Evolutionary conservation across 208 protist species (phyloP), one percentile per base, ranked within the genome.

Genomic region (Crithidia thermophila): DNA sequence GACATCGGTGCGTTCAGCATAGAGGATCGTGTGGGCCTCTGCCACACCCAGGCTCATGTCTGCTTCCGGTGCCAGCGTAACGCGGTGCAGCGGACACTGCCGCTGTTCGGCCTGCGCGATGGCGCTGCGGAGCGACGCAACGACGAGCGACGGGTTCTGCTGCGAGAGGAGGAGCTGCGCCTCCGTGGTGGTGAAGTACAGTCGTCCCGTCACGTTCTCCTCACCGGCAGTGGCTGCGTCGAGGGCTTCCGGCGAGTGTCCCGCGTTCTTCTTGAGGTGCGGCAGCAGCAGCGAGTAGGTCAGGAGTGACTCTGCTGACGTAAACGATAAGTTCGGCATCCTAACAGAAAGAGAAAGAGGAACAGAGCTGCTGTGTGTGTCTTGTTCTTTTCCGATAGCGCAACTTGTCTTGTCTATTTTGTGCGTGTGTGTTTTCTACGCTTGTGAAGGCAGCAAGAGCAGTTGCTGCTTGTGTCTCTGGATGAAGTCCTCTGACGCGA

Each of bases 201-300:
- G 20, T 16, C 42, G 57, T 18, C 42, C 42, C 2, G 16, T 42
- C 1, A 34, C 28, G 10, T 18, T 25, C 25, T 49, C 9, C n/a
- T n/a, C n/a, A n/a, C n/a, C n/a, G n/a, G n/a, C n/a, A n/a, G n/a
- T n/a, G n/a, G n/a, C n/a, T n/a, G n/a, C n/a, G n/a, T n/a, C n/a
- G n/a, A n/a, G n/a, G n/a, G n/a, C n/a, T n/a, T n/a, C n/a, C n/a
- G n/a, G n/a, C n/a, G n/a, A n/a, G n/a, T n/a, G n/a, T n/a, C n/a
- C n/a, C n/a, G n/a, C n/a, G n/a, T n/a, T n/a, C n/a, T n/a, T n/a
- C n/a, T n/a, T 36, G 6, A 13, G 0, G 4, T 36, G 28, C 16
- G 42, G 42, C 57, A 62, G 57, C 27, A 62, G 3, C 30, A 62
- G n/a, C 28, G 57, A 49, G 30, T 62, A 62, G 4, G 25, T 51